Evolutionary conservation across 805 yeast genomes (phyloP), one percentile per base, ranked within the genome.

Genomic region (Groenewaldozyma tartarivorans): DNA sequence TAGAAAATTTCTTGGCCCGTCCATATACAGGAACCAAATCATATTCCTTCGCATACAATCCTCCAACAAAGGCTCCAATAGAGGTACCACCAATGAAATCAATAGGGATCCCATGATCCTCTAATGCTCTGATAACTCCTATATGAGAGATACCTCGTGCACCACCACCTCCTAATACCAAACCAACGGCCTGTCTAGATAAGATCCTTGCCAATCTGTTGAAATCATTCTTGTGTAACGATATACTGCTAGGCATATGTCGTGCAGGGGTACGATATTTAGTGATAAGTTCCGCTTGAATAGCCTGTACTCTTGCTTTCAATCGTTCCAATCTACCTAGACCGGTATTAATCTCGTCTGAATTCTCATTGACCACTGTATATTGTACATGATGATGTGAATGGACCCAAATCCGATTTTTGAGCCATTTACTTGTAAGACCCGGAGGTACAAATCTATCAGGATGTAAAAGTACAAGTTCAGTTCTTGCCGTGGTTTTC

Each of bases 81-180:
- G 96, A 88, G 0, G 98, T 90, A 2, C 98, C 98, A 1, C 98
- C 98, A 38, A 90, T 75, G 46, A 88, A 66, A 61, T 90, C 98
- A 29, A 92, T 79, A 0, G 98, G 98, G 11, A 90, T 82, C 0
- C 96, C 96, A 41, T 78, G 77, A 48, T 84, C 94, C 57, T 90
- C 97, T 6, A 90, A 63, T 0, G 96, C 95, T 38, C 77, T 75
- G n/a, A 90, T 74, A 2, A 92, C 80, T 3, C 98, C 98, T 32
- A 90, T 69, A 57, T 90, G 98, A 11, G 95, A 75, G 11, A 90
- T 69, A 1, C 98, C 98, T 50, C 97, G 69, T 0, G 97, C 95
- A 33, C 98, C 98, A 32, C 98, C 98, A 11, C 98, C 98, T 4
- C 98, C 98, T 3, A 90, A 66, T 4, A 90, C 96, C 16, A 92